Evolutionary conservation across 768 basidiomycete genomes (phyloP).

Genomic region (Lactarius tabidus): DNA sequence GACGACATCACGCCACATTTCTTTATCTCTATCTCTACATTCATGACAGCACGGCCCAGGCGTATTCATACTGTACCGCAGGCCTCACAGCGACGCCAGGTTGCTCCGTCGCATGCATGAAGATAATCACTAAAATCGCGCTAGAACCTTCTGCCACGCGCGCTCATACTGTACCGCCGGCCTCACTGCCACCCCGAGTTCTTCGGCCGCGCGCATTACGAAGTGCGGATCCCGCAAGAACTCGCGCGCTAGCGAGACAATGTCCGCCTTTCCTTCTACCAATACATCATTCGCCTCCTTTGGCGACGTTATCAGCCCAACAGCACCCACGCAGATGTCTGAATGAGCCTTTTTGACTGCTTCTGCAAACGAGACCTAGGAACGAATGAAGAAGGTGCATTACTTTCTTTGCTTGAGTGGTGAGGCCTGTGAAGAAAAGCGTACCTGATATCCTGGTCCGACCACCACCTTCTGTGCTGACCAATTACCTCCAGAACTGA

Average conservation of each 20-base stretch:
- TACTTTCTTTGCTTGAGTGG: neutral
- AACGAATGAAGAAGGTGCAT: neutral
- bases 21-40: too few species aligned
- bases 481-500: constrained; percentile 41
- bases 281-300: constrained; percentile 56
- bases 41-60: too few species aligned
- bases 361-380: constrained; percentile 64
- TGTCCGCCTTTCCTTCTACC: constrained; percentile 63
- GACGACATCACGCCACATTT: too few species aligned
- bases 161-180: constrained; percentile 70
- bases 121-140: constrained; percentile 25
- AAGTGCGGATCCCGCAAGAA: constrained; percentile 65
- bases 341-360: constrained; percentile 59
- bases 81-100: too few species aligned
- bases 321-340: constrained; percentile 52
- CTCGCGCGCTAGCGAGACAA: constrained; percentile 63
- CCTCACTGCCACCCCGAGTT: constrained; percentile 61
- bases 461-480: constrained; percentile 52
- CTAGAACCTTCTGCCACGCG: constrained; percentile 45
- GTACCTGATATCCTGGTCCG: constrained; percentile 59
- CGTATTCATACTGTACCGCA: too few species aligned
- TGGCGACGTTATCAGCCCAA: constrained; percentile 69
- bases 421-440: neutral
- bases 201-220: constrained; percentile 55
- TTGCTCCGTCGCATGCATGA: too few species aligned